Evolutionary conservation across 768 basidiomycete genomes (phyloP).

Genomic region (Thelephora ganbajun): DNA sequence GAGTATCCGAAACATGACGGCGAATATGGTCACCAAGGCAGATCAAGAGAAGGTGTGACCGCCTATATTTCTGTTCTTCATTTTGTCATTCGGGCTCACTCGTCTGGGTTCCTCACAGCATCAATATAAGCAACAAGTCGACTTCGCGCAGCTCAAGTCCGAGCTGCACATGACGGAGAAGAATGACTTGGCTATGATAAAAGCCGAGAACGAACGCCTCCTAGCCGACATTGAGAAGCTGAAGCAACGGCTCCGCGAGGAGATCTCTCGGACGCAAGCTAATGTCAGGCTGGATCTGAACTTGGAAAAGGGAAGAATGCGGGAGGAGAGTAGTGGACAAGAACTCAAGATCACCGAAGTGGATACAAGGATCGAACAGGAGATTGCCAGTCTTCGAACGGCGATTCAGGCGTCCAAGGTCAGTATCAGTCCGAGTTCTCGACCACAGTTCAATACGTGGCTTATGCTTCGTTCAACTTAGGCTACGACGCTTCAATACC

Average conservation of each 20-base stretch:
- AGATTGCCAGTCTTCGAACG: conserved; percentile 78
- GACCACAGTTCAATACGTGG: neutral
- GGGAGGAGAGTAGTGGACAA: conserved; percentile 84
- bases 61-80: neutral
- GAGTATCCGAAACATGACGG: conserved; percentile 90
- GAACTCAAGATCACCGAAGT: conserved; percentile 97
- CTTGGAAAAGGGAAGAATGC: conserved; percentile 89
- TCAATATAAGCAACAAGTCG: conserved; percentile 91
- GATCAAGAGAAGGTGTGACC: conserved; percentile 82
- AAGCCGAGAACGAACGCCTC: conserved; percentile 93
- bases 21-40: conserved; percentile 89
- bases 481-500: conserved; percentile 78
- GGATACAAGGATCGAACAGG: conserved; percentile 92
- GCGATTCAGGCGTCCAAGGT: conserved; percentile 80
- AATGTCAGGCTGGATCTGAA: conserved; percentile 92
- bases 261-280: conserved; percentile 83
- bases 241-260: conserved; percentile 84
- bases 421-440: conserved; percentile 7
- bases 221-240: conserved; percentile 85
- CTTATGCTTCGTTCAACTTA: conserved; percentile 14
- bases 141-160: conserved; percentile 93
- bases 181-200: conserved; percentile 91
- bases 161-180: conserved; percentile 94
- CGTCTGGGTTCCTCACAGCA: conserved; percentile 30
- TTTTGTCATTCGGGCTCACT: neutral